Evolutionary conservation across 1,284 basidiomycete species (phyloP).

Genomic region (Ganoderma sinense): DNA sequence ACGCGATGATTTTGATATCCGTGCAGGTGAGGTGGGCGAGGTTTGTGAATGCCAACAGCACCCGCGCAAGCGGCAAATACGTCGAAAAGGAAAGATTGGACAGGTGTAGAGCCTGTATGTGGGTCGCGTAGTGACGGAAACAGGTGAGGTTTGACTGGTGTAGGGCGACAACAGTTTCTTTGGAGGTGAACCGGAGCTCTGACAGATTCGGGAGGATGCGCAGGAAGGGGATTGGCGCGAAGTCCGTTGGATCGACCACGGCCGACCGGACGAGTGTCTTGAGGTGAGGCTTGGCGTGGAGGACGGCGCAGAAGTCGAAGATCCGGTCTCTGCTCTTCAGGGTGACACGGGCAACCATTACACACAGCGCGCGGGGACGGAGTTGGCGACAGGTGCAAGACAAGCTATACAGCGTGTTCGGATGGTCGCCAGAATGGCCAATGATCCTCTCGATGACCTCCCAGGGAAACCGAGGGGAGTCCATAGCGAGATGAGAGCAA

Average conservation of each 20-base stretch:
- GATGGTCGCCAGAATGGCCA: background rate
- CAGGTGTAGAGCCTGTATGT: background rate
- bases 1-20: background rate
- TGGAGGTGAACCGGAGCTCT: background rate
- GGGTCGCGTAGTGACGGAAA: background rate
- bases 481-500: background rate
- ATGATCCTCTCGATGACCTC: conserved; percentile 1
- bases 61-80: background rate
- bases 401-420: background rate
- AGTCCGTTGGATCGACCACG: background rate
- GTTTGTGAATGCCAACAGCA: background rate
- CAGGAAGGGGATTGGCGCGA: background rate
- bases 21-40: background rate
- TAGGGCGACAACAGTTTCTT: background rate
- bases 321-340: background rate
- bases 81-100: background rate
- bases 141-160: background rate
- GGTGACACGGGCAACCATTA: background rate
- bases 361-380: background rate
- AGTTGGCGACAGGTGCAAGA: conserved; percentile 2
- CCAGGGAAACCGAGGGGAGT: background rate
- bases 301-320: background rate
- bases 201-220: background rate
- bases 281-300: background rate
- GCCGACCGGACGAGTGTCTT: background rate